Conservation (phyloP, 2,329 filamentous ascomycete genomes). For the Alternaria novae-zelandiae region DNA sequence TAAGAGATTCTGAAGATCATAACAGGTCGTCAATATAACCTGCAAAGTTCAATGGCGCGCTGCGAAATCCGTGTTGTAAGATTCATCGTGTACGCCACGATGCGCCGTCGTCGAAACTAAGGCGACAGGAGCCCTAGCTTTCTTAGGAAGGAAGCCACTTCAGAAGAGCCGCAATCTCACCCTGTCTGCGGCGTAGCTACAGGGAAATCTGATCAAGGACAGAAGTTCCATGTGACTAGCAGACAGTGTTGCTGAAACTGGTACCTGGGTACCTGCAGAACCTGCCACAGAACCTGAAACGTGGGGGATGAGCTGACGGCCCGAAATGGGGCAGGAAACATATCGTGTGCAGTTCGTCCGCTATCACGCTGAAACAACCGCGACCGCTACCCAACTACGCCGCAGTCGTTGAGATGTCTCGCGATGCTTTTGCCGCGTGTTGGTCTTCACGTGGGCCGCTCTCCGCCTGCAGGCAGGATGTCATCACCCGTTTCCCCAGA, state of each 20-base stretch:
- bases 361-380: slow-evolving; percentile 28
- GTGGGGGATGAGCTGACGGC: slow-evolving; percentile 11
- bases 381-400: slow-evolving; percentile 13
- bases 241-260: slow-evolving; percentile 28
- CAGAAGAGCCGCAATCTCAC: not conserved
- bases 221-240: not conserved
- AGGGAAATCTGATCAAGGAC: not conserved
- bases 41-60: not conserved
- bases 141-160: not conserved
- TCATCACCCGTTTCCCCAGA: slow-evolving; percentile 15
- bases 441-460: slow-evolving; percentile 12
- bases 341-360: slow-evolving; percentile 3
- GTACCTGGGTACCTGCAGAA: slow-evolving; percentile 41
- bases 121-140: not conserved
- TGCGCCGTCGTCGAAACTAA: not conserved
- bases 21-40: not conserved
- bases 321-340: slow-evolving; percentile 9
- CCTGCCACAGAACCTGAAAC: slow-evolving; percentile 36
- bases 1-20: not conserved
- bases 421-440: slow-evolving; percentile 4
- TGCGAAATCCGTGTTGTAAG: not conserved
- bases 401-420: slow-evolving; percentile 1
- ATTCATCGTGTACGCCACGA: not conserved
- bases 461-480: slow-evolving; percentile 7
- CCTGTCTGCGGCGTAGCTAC: not conserved